Base-by-base conservation (phyloP, 495 filamentous ascomycete species). In the Chaetomium tenue region DNA sequence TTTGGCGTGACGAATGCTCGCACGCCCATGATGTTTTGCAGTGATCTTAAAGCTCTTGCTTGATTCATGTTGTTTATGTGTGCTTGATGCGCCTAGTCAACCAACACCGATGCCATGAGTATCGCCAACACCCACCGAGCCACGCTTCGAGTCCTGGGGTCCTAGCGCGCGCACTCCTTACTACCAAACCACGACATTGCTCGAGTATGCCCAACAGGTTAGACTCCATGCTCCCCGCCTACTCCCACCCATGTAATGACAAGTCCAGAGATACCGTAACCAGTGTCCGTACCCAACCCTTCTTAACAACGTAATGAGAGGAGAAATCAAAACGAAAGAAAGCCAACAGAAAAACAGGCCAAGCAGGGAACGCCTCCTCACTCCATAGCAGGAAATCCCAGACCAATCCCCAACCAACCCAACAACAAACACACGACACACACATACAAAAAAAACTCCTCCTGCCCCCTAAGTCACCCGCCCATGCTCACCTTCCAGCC, bases 231-330 rank as follows among this genome's bases (percentile, higher is more conserved):
- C 37, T 37, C 51, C 16, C 26, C 5, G 25, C 50, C 37, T 16
- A 16, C 20, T 61, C 52, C 52, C 23, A 16, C 40, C 25, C 50
- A 52, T 66, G 39, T 61, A 13, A 25, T 46, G 42, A 56, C 7
- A 54, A 44, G 33, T 37, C 33, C 33, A 8, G 2, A 44, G 33
- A 37, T 37, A 44, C 40, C 18, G 30, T n/a, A 39, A n/a, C 60
- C 47, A 23, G 52, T 30, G n/a, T 39, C 51, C 53, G 11, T n/a
- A 46, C 15, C 23, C 9, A 51, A 58, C 16, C 39, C 28, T 25
- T 20, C 22, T 52, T 26, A 18, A 20, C 16, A 8, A 37, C 26
- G 28, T 8, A 37, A 37, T 1, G 33, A 37, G 30, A 12, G 33
- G 33, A 37, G n/a, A 37, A 37, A 37, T 1, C 9, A 37, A 60